A percentile compares a stretch with the other conserved stretches of the same genome.
Evolutionary conservation across 495 filamentous ascomycete genomes (phyloP).

Genomic region (Talaromyces ruber): DNA sequence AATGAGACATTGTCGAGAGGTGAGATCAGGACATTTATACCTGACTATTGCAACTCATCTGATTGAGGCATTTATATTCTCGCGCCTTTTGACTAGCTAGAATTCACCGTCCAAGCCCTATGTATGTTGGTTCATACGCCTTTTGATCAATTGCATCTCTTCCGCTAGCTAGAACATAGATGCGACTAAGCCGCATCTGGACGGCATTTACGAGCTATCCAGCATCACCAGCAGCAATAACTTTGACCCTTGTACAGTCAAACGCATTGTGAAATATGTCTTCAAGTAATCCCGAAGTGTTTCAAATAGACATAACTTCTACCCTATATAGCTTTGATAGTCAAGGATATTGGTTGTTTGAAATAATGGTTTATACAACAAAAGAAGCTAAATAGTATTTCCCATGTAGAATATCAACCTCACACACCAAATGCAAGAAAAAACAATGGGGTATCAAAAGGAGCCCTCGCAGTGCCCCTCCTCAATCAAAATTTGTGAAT

Average conservation of each 20-base stretch:
- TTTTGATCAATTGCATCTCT: neutral
- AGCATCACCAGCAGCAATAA: too few relatives aligned
- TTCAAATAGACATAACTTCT: too few relatives aligned
- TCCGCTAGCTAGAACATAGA: neutral
- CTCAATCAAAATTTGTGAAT: neutral
- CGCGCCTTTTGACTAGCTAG: neutral
- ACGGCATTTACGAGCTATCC: neutral
- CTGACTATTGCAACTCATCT: neutral
- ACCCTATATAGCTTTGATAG: neutral
- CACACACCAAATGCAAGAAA: constrained; percentile 6
- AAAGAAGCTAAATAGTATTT: constrained; percentile 1
- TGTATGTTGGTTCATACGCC: neutral
- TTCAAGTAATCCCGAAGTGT: too few relatives aligned
- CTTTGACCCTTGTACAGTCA: too few relatives aligned
- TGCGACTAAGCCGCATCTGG: neutral
- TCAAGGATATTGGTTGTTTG: neutral
- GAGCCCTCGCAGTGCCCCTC: neutral
- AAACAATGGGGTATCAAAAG: constrained; percentile 8
- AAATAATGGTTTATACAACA: neutral
- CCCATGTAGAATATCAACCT: constrained; percentile 2
- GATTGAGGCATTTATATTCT: neutral
- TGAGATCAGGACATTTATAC: neutral
- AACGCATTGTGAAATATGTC: too few relatives aligned
- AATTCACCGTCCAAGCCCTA: neutral
- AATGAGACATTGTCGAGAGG: neutral